Percentiles rank a stretch among this genome's conserved stretches.
Evolutionary conservation across 805 yeast species (phyloP).

Genomic region (Suhomyces canberraensis): DNA sequence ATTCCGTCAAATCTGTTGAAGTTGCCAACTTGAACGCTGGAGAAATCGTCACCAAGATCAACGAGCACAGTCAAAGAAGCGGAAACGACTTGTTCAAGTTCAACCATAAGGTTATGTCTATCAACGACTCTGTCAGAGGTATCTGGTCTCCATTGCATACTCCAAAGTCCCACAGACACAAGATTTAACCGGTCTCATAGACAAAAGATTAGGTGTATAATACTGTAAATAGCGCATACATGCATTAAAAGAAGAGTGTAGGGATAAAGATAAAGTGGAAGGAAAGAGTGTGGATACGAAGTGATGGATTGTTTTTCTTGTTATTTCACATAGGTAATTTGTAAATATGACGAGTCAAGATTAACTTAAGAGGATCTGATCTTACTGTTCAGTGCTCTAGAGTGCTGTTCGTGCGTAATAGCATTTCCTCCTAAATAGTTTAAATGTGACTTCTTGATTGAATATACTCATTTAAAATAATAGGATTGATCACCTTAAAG

Average conservation of each 20-base stretch:
- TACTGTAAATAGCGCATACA: slow-evolving; percentile 1
- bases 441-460: no score
- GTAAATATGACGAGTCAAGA: no score
- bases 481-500: no score
- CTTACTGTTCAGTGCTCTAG: no score
- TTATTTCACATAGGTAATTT: no score
- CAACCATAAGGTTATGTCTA: slow-evolving; percentile 71
- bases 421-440: no score
- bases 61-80: slow-evolving; percentile 60
- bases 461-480: no score
- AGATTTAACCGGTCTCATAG: slow-evolving; percentile 21
- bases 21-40: slow-evolving; percentile 66
- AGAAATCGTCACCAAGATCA: slow-evolving; percentile 62
- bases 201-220: background rate
- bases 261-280: background rate
- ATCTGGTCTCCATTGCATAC: slow-evolving; percentile 96
- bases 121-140: slow-evolving; percentile 87
- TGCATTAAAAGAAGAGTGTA: background rate
- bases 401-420: no score
- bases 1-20: slow-evolving; percentile 50
- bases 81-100: slow-evolving; percentile 65
- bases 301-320: background rate
- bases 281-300: background rate
- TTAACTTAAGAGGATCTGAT: no score
- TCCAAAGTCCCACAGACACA: slow-evolving; percentile 38